Evolutionary conservation across 2,329 filamentous ascomycete species (phyloP).

Genomic region (Colletotrichum orchidophilum): DNA sequence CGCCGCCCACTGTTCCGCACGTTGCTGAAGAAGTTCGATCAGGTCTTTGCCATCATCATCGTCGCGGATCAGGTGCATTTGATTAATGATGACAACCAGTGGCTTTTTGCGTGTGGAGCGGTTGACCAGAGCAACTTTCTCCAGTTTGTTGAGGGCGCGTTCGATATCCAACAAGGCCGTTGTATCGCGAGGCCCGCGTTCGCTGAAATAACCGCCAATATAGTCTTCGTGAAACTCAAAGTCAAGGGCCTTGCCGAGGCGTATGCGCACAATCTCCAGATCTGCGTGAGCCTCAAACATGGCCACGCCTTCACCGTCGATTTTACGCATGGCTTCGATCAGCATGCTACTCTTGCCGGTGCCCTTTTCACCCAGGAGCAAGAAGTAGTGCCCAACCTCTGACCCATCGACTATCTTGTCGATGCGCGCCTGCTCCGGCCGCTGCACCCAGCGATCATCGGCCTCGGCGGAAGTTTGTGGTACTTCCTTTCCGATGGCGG

Average conservation of each 20-base stretch:
- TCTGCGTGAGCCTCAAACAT: conserved; percentile 98
- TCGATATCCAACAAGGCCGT: conserved; percentile 95
- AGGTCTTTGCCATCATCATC: conserved; percentile 93
- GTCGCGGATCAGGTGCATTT: conserved; percentile 89
- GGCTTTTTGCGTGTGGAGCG: conserved; percentile 71
- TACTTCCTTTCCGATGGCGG: conserved; percentile 69
- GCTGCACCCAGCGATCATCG: conserved; percentile 79
- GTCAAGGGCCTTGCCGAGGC: conserved; percentile 91
- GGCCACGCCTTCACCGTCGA: conserved; percentile 86
- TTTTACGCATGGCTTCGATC: conserved; percentile 91
- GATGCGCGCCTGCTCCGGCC: conserved; percentile 83
- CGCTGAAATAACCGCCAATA: conserved; percentile 95
- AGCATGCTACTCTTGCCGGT: conserved; percentile 98
- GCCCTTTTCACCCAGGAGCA: conserved; percentile 94
- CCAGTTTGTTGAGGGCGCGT: conserved; percentile 94
- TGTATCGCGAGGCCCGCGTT: conserved; percentile 89
- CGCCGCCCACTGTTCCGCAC: conserved; percentile 96
- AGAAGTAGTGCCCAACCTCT: conserved; percentile 83
- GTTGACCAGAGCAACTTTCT: conserved; percentile 87
- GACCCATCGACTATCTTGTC: conserved; percentile 83
- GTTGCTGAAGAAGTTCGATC: conserved; percentile 92
- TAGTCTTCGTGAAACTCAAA: conserved; percentile 99
- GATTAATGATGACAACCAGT: conserved; percentile 93
- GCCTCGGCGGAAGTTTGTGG: conserved; percentile 54
- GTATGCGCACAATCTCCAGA: conserved; percentile 91